Percentiles rank a stretch among this genome's conserved stretches.
These are phyloP conservation scores for Aspergillus wentii DNA, from an alignment of 495 filamentous ascomycete genomes.

Conservation along the genomic window DNA sequence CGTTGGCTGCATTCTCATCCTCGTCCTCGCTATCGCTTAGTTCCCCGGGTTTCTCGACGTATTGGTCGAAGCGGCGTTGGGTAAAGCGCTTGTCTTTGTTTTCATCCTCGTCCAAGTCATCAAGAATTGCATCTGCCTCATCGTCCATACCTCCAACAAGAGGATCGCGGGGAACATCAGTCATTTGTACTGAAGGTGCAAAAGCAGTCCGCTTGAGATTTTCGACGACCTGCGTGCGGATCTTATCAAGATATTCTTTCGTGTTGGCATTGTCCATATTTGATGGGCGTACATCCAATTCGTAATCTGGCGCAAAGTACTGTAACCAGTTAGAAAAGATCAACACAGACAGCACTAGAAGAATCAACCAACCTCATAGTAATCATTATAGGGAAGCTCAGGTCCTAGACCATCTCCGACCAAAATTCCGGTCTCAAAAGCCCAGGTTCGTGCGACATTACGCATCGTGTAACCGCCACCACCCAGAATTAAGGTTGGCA, in stretches of 20 bases:
- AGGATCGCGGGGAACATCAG: conserved; percentile 79
- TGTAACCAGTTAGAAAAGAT: conserved; percentile 37
- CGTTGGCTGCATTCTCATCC: conserved; percentile 69
- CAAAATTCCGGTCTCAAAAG: conserved; percentile 88
- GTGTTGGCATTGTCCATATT: conserved; percentile 99
- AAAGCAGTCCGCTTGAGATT: conserved; percentile 86
- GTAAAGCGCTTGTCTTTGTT: conserved; percentile 82
- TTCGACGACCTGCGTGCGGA: conserved; percentile 84
- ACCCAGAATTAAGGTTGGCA: conserved; percentile 87
- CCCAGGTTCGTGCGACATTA: conserved; percentile 96
- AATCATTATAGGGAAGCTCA: conserved; percentile 93
- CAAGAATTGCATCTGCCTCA: conserved; percentile 82
- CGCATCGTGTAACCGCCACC: conserved; percentile 99
- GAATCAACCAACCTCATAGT: conserved; percentile 74
- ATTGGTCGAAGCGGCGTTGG: conserved; percentile 77
- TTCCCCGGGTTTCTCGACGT: conserved; percentile 67
- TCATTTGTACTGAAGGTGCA: conserved; percentile 91
- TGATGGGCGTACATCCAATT: conserved; percentile 87
- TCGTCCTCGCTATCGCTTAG: conserved; percentile 86
- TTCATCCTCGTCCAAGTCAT: conserved; percentile 86
- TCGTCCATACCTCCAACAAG: conserved; percentile 64
- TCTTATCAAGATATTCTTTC: conserved; percentile 91
- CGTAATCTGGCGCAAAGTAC: conserved; percentile 97
- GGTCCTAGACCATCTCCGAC: conserved; percentile 75
- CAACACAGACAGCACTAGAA: neutral